These are phyloP conservation scores for Warburgia ugandensis DNA, from an alignment of 164 flowering plant genomes.

Conservation along the genomic window DNA sequence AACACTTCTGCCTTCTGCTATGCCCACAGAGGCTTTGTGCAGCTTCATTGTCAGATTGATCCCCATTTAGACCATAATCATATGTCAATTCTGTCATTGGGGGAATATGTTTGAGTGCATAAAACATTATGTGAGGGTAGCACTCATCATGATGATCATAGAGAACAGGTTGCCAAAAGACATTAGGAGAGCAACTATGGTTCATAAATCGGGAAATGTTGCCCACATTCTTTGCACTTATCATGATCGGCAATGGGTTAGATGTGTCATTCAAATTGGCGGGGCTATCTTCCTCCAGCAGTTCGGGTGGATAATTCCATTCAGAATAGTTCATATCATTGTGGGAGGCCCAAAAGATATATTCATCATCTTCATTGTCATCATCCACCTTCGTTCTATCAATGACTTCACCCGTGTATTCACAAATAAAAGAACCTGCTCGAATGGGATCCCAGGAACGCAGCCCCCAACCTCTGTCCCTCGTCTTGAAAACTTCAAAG, in stretches of 20 bases:
- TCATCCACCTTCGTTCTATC: slow-evolving; percentile 14
- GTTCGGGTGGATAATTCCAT: slow-evolving; percentile 20
- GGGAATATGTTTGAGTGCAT: slow-evolving; percentile 53
- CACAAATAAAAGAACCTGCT: slow-evolving; percentile 55
- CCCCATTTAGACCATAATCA: slow-evolving; percentile 40
- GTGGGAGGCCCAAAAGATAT: slow-evolving; percentile 37
- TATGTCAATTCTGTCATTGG: slow-evolving; percentile 60
- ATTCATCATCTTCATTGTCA: slow-evolving; percentile 27
- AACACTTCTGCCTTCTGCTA: slow-evolving; percentile 29
- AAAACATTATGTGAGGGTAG: slow-evolving; percentile 43
- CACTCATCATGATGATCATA: slow-evolving; percentile 25
- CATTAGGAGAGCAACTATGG: slow-evolving; percentile 66
- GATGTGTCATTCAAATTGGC: slow-evolving; percentile 14
- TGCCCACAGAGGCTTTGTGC: neutral
- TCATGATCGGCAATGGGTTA: slow-evolving; percentile 24
- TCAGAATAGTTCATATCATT: slow-evolving; percentile 11
- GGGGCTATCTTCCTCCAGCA: slow-evolving; percentile 19
- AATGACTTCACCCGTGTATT: slow-evolving; percentile 51
- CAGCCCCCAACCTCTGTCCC: slow-evolving; percentile 60
- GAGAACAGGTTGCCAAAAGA: slow-evolving; percentile 56
- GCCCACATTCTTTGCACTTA: slow-evolving; percentile 43
- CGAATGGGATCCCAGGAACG: slow-evolving; percentile 71
- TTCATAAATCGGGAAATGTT: slow-evolving; percentile 75
- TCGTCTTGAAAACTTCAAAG: slow-evolving; percentile 67
- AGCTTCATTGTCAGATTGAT: neutral